A percentile compares a stretch with the other conserved stretches of the same genome.
Conservation (phyloP, 768 basidiomycete genomes). For the Leucogyrophana mollusca region DNA sequence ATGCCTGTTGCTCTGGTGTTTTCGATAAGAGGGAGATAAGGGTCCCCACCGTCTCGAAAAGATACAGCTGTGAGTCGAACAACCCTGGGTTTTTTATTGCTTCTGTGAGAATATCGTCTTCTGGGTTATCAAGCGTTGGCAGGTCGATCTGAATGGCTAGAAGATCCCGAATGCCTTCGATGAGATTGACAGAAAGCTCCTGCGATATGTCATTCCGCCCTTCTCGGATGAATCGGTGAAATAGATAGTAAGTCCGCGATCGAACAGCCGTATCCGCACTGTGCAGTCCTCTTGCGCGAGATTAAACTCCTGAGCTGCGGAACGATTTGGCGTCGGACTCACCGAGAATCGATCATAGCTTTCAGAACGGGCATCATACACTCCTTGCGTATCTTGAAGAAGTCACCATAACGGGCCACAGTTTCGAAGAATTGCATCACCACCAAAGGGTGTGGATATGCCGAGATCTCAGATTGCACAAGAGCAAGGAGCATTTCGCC, state of each 20-base stretch:
- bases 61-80: conserved; percentile 90
- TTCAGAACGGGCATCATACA: conserved; percentile 85
- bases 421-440: conserved; percentile 93
- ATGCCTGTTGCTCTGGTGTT: conserved; percentile 63
- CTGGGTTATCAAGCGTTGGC: conserved; percentile 71
- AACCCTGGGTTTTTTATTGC: conserved; percentile 68
- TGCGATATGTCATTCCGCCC: conserved; percentile 72
- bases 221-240: conserved; percentile 89
- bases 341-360: conserved; percentile 85
- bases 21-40: conserved; percentile 77
- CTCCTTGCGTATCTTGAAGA: conserved; percentile 92
- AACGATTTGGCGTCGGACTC: conserved; percentile 22
- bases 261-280: conserved; percentile 67
- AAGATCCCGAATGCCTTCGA: conserved; percentile 75
- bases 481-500: conserved; percentile 88
- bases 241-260: conserved; percentile 86
- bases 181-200: conserved; percentile 67
- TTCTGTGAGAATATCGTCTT: conserved; percentile 76
- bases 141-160: conserved; percentile 73
- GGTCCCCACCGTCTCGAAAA: conserved; percentile 89
- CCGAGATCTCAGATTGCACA: conserved; percentile 77
- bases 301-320: conserved; percentile 3
- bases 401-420: conserved; percentile 88
- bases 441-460: conserved; percentile 82
- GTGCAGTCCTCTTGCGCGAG: conserved; percentile 73